Conservation (phyloP, 2,329 filamentous ascomycete species). For the Sclerotinia spermophila region DNA sequence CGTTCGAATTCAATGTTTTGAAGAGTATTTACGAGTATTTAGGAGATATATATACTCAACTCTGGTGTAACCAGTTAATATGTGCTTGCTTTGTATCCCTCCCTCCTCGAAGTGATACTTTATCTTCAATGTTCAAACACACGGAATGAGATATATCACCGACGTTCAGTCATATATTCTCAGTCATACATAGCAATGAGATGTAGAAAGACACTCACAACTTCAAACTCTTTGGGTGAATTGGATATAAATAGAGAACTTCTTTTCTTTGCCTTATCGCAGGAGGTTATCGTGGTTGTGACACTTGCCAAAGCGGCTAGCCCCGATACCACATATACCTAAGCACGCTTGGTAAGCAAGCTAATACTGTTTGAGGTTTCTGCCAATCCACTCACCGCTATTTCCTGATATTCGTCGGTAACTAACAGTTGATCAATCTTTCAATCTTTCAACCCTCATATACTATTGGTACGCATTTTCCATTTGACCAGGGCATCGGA, state of each 20-base stretch:
- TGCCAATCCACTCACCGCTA: background rate
- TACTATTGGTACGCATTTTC: background rate
- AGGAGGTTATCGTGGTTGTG: background rate
- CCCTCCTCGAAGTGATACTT: background rate
- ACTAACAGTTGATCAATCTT: background rate
- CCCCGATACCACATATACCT: too few species aligned
- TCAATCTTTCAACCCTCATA: background rate
- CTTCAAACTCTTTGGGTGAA: too few species aligned
- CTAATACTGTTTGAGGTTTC: background rate
- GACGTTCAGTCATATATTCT: too few species aligned
- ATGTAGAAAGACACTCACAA: too few species aligned
- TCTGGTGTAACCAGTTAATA: too few species aligned
- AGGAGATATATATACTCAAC: too few species aligned
- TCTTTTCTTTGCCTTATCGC: background rate
- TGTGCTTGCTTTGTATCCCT: background rate
- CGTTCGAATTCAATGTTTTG: too few species aligned
- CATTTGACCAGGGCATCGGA: background rate
- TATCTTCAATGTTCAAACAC: background rate
- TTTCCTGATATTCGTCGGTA: background rate
- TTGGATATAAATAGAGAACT: background rate
- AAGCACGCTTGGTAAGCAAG: too few species aligned
- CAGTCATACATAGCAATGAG: background rate
- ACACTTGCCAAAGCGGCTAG: background rate
- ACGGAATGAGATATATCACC: too few species aligned
- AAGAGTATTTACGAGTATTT: too few species aligned